Evolutionary conservation across 352 stramenopile species (phyloP).

Genomic region (Peronospora destructor): DNA sequence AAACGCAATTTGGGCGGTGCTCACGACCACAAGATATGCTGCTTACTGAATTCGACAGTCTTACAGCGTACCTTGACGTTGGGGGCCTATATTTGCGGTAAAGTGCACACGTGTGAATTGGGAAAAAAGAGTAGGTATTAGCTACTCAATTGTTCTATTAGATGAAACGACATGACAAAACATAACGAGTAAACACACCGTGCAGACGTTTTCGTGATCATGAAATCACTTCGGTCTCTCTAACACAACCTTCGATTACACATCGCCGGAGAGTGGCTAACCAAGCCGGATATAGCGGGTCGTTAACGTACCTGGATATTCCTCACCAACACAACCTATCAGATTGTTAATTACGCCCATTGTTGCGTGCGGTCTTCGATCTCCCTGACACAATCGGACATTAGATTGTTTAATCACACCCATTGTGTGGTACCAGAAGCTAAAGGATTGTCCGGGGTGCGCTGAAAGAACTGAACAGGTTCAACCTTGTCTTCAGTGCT

Average conservation of each 20-base stretch:
- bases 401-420: background rate
- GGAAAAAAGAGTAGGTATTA: no score
- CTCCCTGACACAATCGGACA: slow-evolving; percentile 1
- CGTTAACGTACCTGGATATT: no score
- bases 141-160: slow-evolving; percentile 1
- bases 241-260: no score
- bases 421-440: slow-evolving; percentile 10
- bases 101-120: no score
- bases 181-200: slow-evolving; percentile 11
- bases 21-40: no score
- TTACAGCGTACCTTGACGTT: no score
- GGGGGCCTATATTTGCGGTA: no score
- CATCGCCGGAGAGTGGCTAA: no score
- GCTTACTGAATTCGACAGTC: no score
- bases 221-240: background rate
- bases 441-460: slow-evolving; percentile 13
- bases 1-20: no score
- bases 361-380: slow-evolving; percentile 1
- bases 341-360: background rate
- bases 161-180: slow-evolving; percentile 2
- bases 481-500: slow-evolving; percentile 51
- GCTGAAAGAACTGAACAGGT: slow-evolving; percentile 63
- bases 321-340: no score
- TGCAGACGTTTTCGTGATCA: slow-evolving; percentile 1
- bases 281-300: no score